Conservation (phyloP, 2,329 filamentous ascomycete species). For the Arachnomyces sp. region DNA sequence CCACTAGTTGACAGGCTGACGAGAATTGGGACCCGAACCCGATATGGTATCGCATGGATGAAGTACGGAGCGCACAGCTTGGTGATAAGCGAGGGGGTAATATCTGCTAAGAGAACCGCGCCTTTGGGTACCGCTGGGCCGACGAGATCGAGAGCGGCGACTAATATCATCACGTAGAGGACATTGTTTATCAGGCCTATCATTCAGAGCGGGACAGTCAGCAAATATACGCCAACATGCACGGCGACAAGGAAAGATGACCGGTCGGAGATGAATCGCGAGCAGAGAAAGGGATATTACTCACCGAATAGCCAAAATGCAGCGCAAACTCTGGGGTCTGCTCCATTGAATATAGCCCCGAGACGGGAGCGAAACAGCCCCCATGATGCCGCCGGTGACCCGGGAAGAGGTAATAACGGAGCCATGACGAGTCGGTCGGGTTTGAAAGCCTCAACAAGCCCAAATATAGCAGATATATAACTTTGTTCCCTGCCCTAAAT, state of each 20-base stretch:
- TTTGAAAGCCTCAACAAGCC: no score
- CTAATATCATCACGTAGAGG: slow-evolving; percentile 94
- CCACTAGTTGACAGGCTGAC: slow-evolving; percentile 68
- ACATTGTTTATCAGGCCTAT: slow-evolving; percentile 91
- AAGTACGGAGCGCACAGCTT: slow-evolving; percentile 91
- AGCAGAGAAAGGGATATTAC: slow-evolving; percentile 10
- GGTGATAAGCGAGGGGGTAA: slow-evolving; percentile 78
- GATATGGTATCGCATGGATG: slow-evolving; percentile 80
- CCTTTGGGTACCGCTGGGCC: slow-evolving; percentile 80
- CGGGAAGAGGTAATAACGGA: slow-evolving; percentile 47
- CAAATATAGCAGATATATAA: no score
- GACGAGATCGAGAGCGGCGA: slow-evolving; percentile 89
- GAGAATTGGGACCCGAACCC: slow-evolving; percentile 64
- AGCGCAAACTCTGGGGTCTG: slow-evolving; percentile 62
- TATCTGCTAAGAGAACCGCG: slow-evolving; percentile 85
- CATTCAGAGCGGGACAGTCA: neutral
- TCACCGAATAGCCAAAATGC: slow-evolving; percentile 94
- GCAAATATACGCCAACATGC: neutral
- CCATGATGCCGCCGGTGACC: slow-evolving; percentile 60
- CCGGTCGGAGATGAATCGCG: neutral
- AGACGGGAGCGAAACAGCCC: slow-evolving; percentile 63
- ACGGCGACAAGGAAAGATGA: neutral
- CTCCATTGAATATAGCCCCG: slow-evolving; percentile 54
- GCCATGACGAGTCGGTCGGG: neutral
- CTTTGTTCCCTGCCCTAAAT: no score